Base-by-base conservation (phyloP, 768 basidiomycete genomes). In the Mycena olivaceomarginata region DNA sequence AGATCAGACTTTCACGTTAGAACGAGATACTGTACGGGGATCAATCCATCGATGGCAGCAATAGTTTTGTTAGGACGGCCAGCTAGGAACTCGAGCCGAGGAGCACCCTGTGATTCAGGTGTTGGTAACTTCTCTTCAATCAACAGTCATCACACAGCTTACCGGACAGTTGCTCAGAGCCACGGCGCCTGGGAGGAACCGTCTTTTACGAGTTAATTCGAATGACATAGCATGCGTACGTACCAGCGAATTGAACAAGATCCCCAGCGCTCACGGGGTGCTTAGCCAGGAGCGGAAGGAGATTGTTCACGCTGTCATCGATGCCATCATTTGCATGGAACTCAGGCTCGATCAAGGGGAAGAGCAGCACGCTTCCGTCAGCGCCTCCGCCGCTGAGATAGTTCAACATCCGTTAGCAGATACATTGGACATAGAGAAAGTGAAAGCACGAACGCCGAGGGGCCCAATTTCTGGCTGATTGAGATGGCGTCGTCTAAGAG, bases 111-210 rank as follows among this genome's bases (percentile, higher is more conserved):
- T 60, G 11, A 20, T n/a, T n/a, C 84, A 41, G 83, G 75, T 67
- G 82, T 73, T 0, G 22, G 53, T 8, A 31, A 20, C 8, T n/a
- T 12, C 15, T 5, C 1, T 16, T 16, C 41, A 20, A 40, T 16
- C 41, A 37, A 40, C 16, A 53, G 20, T n/a, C 11, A n/a, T 10
- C 9, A 20, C 18, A 20, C 6, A 4, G 56, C 67, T 60, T 60
- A 74, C 87, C 5, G 85, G 83, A 70, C 86, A 87, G 81, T 87
- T 87, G 39, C 81, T 67, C 74, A 40, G 76, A 77, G 12, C 82
- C 83, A 67, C 85, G 83, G 25, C 83, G 78, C 79, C 63, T 84
- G 7, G 16, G 81, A 82, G 74, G 82, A 45, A 45, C 43, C 2
- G 25, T 4, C 6, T 20, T 74, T 16, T 40, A 37, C 25, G 3